phyloP scores from a whole-genome alignment of 306 rosid genomes.

The Nissolia schottii region DNA sequence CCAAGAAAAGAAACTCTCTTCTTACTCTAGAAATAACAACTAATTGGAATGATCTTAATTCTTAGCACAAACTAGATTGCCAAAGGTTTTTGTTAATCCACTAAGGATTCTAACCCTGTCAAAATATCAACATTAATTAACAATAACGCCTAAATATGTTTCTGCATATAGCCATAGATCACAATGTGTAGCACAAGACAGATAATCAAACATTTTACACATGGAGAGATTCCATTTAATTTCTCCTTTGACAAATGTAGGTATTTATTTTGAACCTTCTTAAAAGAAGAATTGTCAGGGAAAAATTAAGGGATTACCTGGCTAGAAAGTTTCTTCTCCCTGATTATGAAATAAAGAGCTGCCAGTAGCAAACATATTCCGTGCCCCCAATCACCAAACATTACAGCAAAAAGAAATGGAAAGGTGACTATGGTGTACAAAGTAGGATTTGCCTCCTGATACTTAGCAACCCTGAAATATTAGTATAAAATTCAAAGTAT shows the following conservation, averaged over 20 bases:
- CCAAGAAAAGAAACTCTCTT: not conserved
- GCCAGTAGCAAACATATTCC: conserved; percentile 88
- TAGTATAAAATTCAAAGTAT: conserved; percentile 13
- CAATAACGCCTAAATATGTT: not conserved
- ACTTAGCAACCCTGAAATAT: conserved; percentile 84
- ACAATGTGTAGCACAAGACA: conserved; percentile 12
- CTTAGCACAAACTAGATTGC: not conserved
- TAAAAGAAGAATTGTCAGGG: not conserved
- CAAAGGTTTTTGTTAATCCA: conserved; percentile 12
- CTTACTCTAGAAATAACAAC: not conserved
- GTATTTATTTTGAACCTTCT: not conserved
- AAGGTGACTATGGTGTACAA: conserved; percentile 82
- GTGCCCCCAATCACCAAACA: conserved; percentile 99
- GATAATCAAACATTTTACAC: not conserved
- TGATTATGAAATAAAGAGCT: conserved; percentile 61
- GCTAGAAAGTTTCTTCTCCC: conserved; percentile 78
- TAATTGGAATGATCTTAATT: not conserved
- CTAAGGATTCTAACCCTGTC: not conserved
- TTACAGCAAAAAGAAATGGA: conserved; percentile 98
- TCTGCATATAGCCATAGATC: conserved; percentile 1
- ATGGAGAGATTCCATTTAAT: not conserved
- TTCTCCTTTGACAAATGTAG: conserved; percentile 2
- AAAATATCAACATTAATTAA: not conserved
- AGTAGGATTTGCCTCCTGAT: conserved; percentile 97
- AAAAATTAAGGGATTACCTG: conserved; percentile 60